A percentile compares a stretch with the other conserved stretches of the same genome.
These are phyloP conservation scores for Acanthamoeba triangularis DNA, from an alignment of 208 protist species.

Conservation along the genomic window DNA sequence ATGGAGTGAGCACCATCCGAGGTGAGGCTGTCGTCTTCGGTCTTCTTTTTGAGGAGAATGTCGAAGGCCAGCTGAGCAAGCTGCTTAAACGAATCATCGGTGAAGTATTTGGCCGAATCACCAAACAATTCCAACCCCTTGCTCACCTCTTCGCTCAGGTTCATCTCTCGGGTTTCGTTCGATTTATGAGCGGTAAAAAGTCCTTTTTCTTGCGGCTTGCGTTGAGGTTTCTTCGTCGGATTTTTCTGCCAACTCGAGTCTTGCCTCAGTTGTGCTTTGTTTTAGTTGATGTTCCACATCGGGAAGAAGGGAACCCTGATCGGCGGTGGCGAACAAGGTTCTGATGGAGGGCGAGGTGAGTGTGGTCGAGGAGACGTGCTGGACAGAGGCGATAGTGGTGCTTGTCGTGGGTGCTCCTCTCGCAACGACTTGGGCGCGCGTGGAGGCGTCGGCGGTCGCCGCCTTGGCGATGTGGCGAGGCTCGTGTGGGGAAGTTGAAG, in stretches of 20 bases:
- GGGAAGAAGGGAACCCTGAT: neutral
- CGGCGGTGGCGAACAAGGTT: neutral
- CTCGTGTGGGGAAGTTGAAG: too few relatives aligned
- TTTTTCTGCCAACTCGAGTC: too few relatives aligned
- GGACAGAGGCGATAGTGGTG: too few relatives aligned
- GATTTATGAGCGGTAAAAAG: neutral
- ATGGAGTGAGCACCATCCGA: neutral
- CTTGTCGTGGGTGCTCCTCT: too few relatives aligned
- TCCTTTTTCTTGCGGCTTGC: neutral
- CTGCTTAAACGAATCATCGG: constrained; percentile 31
- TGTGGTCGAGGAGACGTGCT: too few relatives aligned
- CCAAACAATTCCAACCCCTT: constrained; percentile 49
- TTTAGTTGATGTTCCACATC: neutral
- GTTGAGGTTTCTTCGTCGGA: too few relatives aligned
- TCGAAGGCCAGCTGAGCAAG: constrained; percentile 6
- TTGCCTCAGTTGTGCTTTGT: too few relatives aligned
- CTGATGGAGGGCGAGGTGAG: neutral
- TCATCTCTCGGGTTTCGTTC: neutral
- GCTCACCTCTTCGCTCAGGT: constrained; percentile 44
- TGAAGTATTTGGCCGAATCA: constrained; percentile 40
- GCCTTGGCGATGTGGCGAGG: too few relatives aligned
- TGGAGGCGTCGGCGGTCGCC: too few relatives aligned
- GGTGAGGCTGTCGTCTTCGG: constrained; percentile 46
- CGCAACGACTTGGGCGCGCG: too few relatives aligned
- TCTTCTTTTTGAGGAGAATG: constrained; percentile 22